Evolutionary conservation across 1,139 yeast species (phyloP).

Genomic region (Candida sanyaensis): DNA sequence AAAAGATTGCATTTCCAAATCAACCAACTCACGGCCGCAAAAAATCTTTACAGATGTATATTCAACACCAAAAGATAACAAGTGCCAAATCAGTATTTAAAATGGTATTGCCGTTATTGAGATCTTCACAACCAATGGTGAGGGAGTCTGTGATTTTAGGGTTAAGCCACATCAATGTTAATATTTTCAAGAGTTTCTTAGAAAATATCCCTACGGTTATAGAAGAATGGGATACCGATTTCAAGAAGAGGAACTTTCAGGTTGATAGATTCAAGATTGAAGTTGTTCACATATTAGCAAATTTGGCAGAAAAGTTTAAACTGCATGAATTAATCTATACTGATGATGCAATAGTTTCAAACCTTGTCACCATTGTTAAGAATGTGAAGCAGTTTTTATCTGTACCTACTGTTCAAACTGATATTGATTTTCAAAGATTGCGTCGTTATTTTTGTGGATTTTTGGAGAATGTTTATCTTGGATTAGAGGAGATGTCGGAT

Average conservation of each 20-base stretch:
- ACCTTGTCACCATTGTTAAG: constrained; percentile 63
- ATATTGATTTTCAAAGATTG: constrained; percentile 72
- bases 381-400: constrained; percentile 67
- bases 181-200: constrained; percentile 78
- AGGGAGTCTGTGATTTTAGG: constrained; percentile 88
- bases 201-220: constrained; percentile 74
- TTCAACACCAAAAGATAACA: constrained; percentile 89
- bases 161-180: constrained; percentile 84
- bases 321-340: constrained; percentile 42
- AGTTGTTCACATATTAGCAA: constrained; percentile 71
- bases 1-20: constrained; percentile 64
- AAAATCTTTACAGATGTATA: constrained; percentile 72
- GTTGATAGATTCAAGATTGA: constrained; percentile 70
- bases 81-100: constrained; percentile 89
- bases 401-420: constrained; percentile 57
- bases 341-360: constrained; percentile 72
- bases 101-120: constrained; percentile 81
- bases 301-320: constrained; percentile 67
- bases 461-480: constrained; percentile 65
- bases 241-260: constrained; percentile 29
- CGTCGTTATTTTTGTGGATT: constrained; percentile 82
- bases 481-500: constrained; percentile 46
- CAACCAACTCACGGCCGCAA: constrained; percentile 67
- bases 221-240: constrained; percentile 51
- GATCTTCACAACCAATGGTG: constrained; percentile 68